Base-by-base conservation (phyloP, 2,329 filamentous ascomycete genomes). In the Fusarium keratoplasticum region DNA sequence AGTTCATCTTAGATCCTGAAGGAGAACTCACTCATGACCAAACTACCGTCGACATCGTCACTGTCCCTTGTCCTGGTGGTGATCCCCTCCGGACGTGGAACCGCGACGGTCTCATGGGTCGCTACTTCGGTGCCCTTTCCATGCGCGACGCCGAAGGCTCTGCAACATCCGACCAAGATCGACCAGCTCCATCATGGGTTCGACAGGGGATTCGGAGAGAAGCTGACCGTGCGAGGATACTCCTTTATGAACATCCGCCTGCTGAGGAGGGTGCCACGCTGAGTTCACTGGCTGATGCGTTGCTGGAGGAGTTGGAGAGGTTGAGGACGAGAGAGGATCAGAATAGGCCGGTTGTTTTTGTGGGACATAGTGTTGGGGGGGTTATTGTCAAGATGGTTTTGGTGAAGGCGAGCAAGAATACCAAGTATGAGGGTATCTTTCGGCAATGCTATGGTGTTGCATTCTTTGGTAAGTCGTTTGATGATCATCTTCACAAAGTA, bases 321-420 rank as follows among this genome's bases (percentile, higher is more conserved):
- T 76, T 85, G 61, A 79, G 86, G 25, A 69, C 69, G 6, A 76
- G 74, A 1, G 80, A 82, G 76, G 80, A 80, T 22, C 80, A 80
- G 47, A 81, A 81, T 2, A 85, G 90, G 6, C 90, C 90, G 0
- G 74, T 92, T 3, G 85, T 92, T 69, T 90, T 92, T 76, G 84
- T 92, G 14, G 89, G 86, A 13, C 90, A 92, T 66, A 90, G 89
- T 55, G 84, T 91, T 7, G 90, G 90, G 1, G 90, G 90, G 0
- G 77, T 92, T 29, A 88, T 91, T 2, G 87, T 87, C 8, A 92
- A 92, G 81, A 82, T 86, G 75, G 88, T 88, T 2, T 76, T 92
- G 47, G 83, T 87, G 9, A 87, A 84, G 72, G 87, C 88, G 4
- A 83, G 80, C 40, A 77, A 82, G 20, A 79, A 80, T 29, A 68